Base-by-base conservation (phyloP, 257 asterid genomes). In the Plantago elongata region DNA sequence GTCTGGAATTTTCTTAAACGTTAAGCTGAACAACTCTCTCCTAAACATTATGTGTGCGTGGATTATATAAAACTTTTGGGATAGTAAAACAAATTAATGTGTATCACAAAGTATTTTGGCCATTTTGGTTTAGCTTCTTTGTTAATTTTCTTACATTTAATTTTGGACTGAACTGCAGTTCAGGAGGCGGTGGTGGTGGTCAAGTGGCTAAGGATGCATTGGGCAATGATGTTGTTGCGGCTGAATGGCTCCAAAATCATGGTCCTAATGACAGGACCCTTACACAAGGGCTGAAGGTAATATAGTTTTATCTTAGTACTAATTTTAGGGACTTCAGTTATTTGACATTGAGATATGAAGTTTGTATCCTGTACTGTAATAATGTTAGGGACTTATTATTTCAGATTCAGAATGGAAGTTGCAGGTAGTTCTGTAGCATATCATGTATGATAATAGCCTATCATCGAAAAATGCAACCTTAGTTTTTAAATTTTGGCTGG, bases 251-350 rank as follows among this genome's bases (percentile, higher is more conserved):
- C 66, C 72, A 78, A 60, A 81, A 54, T 60, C 96, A 91, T 40
- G 79, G 90, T 17, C 98, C 96, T 16, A 95, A 95, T 37, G 90
- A 87, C 60, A 77, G 97, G 34, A 89, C 99, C 71, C 97, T 92
- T 59, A 72, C 96, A 0, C 91, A 89, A 66, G 97, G 97, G 50
- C 63, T 92, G 74, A 89, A 81, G 99, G 99, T 86, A 73, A 69
- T 64, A 13, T 45, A 22, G 14, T 11, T 29, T 29, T n/a, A 48
- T 62, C 9, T 61, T 9, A n/a, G 13, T 51, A 37, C 22, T 15
- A 6, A 14, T n/a, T 22, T 47, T 9, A 5, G 49, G 49, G 27
- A 49, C 34, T 51, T 43, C 7, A 0, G 18, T 54, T 7, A 27
- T 45, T 4, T 43, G 45, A 11, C 13, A 10, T 48, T 16, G 54